Evolutionary conservation across 768 basidiomycete genomes (phyloP).

Genomic region (Clitopilus hobsonii): DNA sequence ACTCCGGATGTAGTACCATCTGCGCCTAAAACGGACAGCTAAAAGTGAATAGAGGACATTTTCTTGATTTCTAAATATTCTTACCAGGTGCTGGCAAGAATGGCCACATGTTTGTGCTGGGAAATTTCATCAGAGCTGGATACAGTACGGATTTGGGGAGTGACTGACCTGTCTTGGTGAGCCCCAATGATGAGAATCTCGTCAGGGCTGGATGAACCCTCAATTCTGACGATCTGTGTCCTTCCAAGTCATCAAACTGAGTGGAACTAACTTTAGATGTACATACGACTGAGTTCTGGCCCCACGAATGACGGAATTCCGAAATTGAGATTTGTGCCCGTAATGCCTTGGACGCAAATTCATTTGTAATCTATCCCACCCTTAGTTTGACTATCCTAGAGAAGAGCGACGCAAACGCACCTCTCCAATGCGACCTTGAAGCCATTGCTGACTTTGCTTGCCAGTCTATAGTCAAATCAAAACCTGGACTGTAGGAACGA

Average conservation of each 20-base stretch:
- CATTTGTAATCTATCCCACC: slow-evolving; percentile 53
- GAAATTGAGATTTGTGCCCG: slow-evolving; percentile 53
- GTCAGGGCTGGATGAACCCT: slow-evolving; percentile 62
- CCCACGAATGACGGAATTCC: slow-evolving; percentile 81
- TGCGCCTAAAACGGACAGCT: slow-evolving; percentile 31
- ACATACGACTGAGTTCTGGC: slow-evolving; percentile 74
- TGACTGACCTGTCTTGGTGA: slow-evolving; percentile 72
- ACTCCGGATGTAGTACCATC: slow-evolving; percentile 34
- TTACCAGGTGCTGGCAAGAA: slow-evolving; percentile 74
- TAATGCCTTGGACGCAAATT: slow-evolving; percentile 55
- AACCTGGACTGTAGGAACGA: slow-evolving; percentile 12
- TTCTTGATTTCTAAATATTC: too few relatives aligned
- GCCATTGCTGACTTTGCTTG: slow-evolving; percentile 73
- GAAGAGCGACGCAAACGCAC: slow-evolving; percentile 26
- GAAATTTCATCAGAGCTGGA: not conserved
- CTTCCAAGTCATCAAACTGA: slow-evolving; percentile 4
- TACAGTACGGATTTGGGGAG: not conserved
- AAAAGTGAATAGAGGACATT: slow-evolving; percentile 11
- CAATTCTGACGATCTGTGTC: slow-evolving; percentile 69
- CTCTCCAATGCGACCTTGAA: slow-evolving; percentile 61
- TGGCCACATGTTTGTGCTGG: slow-evolving; percentile 72
- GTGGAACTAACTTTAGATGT: not conserved
- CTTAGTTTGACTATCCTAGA: slow-evolving; percentile 3
- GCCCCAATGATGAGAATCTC: slow-evolving; percentile 69
- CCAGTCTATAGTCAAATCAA: slow-evolving; percentile 51